A percentile compares a stretch with the other conserved stretches of the same genome.
These are phyloP conservation scores for Ilyonectria mors-panacis DNA, from an alignment of 2,329 filamentous ascomycete genomes.

Conservation along the genomic window DNA sequence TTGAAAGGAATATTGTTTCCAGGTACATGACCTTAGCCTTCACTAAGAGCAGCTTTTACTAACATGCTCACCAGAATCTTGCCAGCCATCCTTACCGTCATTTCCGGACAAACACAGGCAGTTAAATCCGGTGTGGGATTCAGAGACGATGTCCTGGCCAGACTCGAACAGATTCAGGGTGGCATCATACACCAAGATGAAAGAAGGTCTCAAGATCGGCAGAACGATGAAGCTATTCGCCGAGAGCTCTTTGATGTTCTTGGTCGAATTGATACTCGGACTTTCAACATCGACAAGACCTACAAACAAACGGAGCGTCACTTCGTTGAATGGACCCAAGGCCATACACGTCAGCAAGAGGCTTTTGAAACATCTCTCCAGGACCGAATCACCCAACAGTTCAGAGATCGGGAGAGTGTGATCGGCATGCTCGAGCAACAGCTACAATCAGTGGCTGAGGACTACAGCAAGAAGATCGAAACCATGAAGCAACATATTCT, in stretches of 20 bases:
- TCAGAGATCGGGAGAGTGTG: slow-evolving; percentile 39
- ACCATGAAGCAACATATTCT: slow-evolving; percentile 26
- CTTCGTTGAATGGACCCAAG: slow-evolving; percentile 28
- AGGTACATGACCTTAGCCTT: slow-evolving; percentile 27
- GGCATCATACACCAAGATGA: slow-evolving; percentile 13
- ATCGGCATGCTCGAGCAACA: slow-evolving; percentile 42
- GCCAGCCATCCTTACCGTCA: slow-evolving; percentile 32
- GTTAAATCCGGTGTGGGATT: slow-evolving; percentile 27
- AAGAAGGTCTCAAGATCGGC: slow-evolving; percentile 7
- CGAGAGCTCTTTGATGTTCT: slow-evolving; percentile 27
- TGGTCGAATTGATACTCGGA: slow-evolving; percentile 23
- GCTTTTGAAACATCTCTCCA: slow-evolving; percentile 24
- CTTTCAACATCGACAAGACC: slow-evolving; percentile 25
- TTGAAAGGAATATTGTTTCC: slow-evolving; percentile 38
- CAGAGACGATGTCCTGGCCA: slow-evolving; percentile 6
- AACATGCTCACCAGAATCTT: slow-evolving; percentile 28
- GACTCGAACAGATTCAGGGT: slow-evolving; percentile 29
- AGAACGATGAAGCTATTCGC: slow-evolving; percentile 9
- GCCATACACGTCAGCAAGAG: slow-evolving; percentile 22
- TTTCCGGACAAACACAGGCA: slow-evolving; percentile 27
- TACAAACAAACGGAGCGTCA: slow-evolving; percentile 36
- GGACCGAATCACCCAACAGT: slow-evolving; percentile 33
- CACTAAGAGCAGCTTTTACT: neutral
- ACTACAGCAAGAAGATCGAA: slow-evolving; percentile 40
- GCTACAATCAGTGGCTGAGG: slow-evolving; percentile 34